Percentiles rank a stretch among this genome's conserved stretches.
Evolutionary conservation across 192 early-diverging fungal genomes (phyloP).

Genomic region (Backusella liffmaniae): DNA sequence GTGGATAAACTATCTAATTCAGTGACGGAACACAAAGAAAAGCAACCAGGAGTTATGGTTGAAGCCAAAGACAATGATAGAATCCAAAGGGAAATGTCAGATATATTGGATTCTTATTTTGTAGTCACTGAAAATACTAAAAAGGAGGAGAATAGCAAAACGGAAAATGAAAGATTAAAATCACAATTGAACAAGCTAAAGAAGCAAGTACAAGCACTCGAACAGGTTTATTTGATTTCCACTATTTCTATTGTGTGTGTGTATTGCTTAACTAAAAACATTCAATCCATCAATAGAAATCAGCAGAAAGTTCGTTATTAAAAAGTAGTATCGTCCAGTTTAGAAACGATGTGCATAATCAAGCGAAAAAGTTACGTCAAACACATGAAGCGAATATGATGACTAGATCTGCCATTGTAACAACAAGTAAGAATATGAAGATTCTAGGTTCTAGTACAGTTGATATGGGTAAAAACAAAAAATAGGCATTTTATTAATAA

Average conservation of each 20-base stretch:
- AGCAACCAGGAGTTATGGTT: not conserved
- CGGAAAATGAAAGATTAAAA: slow-evolving; percentile 40
- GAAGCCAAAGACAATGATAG: not conserved
- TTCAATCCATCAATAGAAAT: slow-evolving; percentile 36
- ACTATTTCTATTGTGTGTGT: not conserved
- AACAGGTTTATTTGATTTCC: slow-evolving; percentile 42
- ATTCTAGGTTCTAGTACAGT: not conserved
- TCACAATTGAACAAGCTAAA: slow-evolving; percentile 53
- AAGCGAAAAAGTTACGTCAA: slow-evolving; percentile 47
- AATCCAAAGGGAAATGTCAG: slow-evolving; percentile 25
- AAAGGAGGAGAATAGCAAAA: slow-evolving; percentile 1
- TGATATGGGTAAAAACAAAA: not conserved
- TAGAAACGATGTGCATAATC: slow-evolving; percentile 59
- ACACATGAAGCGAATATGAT: slow-evolving; percentile 37
- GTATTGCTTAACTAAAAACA: not conserved
- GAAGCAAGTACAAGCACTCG: slow-evolving; percentile 47
- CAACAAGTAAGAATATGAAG: not conserved
- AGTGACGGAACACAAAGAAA: slow-evolving; percentile 47
- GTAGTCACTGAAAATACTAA: slow-evolving; percentile 25
- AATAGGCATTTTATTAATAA: not conserved
- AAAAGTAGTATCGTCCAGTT: slow-evolving; percentile 66
- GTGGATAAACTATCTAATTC: slow-evolving; percentile 67
- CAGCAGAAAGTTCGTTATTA: slow-evolving; percentile 62
- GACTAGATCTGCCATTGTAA: not conserved
- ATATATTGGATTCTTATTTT: slow-evolving; percentile 57